Conservation (phyloP, 2,329 filamentous ascomycete species). For the Neofusicoccum umdonicola region DNA sequence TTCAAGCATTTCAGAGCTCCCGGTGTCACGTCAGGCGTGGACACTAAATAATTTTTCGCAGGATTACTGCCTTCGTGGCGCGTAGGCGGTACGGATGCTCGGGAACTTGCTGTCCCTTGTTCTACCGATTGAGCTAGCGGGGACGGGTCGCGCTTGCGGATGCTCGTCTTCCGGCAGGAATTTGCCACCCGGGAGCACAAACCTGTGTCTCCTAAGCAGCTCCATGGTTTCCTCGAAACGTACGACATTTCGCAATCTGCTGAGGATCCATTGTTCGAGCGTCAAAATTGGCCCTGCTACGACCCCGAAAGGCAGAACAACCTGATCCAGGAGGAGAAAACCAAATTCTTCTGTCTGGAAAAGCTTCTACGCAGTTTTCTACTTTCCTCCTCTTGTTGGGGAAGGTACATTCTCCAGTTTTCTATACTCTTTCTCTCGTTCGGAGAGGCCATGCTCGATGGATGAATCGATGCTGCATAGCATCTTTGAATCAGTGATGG, state of each 20-base stretch:
- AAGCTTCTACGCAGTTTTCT: not conserved
- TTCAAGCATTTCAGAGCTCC: too few species aligned
- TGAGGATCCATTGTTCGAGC: conserved; percentile 38
- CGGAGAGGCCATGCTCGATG: too few species aligned
- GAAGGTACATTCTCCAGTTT: too few species aligned
- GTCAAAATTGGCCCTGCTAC: conserved; percentile 37
- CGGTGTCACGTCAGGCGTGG: too few species aligned
- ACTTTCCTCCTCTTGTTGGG: too few species aligned
- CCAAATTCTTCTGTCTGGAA: conserved; percentile 20
- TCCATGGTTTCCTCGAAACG: conserved; percentile 35
- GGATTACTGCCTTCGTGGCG: not conserved
- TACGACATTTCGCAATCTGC: conserved; percentile 40
- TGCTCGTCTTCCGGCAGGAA: conserved; percentile 34
- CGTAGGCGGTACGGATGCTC: conserved; percentile 36
- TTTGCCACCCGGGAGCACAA: conserved; percentile 32
- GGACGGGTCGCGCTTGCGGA: conserved; percentile 27
- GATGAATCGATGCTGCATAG: too few species aligned
- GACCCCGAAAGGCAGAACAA: conserved; percentile 25
- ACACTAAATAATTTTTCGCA: too few species aligned
- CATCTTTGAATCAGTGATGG: too few species aligned
- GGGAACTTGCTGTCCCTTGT: conserved; percentile 19
- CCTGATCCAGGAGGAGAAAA: conserved; percentile 16
- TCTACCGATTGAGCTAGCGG: too few species aligned
- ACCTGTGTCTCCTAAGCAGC: conserved; percentile 32
- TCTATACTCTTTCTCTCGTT: too few species aligned